Base-by-base conservation (phyloP, 257 asterid species). In the Solanum chiquidenum region DNA sequence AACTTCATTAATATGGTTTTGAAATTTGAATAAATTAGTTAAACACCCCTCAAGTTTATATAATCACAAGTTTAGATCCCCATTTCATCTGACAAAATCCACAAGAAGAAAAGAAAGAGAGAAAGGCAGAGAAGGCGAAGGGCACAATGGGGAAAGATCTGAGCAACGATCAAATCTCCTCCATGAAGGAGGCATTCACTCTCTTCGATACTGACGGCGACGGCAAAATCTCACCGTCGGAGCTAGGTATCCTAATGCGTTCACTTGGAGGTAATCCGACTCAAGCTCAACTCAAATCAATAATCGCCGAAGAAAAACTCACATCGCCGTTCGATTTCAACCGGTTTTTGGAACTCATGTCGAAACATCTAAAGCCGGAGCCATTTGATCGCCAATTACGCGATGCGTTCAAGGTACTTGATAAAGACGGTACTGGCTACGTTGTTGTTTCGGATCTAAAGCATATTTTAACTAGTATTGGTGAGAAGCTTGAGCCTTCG, bases 331-430 rank as follows among this genome's bases (percentile, higher is more conserved):
- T 96, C 84, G 99, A 96, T 92, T 95, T 96, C 92, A 87, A 46
- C 20, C 93, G 97, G 0, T 96, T 96, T 87, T 87, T 96, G 9
- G 96, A 95, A 84, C 95, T 96, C 77, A 96, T 96, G 99, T 87
- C 98, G 55, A 96, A 94, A 91, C 98, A 96, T 79, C 87, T 96
- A 52, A 96, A 95, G 90, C 98, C 98, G 11, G 99, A 96, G 93
- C 98, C 99, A 2, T 96, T 96, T 91, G 99, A 96, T 90, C 98
- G 99, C 83, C 98, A 92, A 91, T 94, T 96, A 5, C 96, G 98
- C 79, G 99, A 96, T 87, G 99, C 99, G 13, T 96, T 96, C 92
- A 96, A 95, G 93, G 99, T 96, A 52, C 95, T 96, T 87, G 99
- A 95, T 84, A 95, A 95, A 94, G 98, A 96, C 35, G 92, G 90